Percentiles rank a stretch among this genome's conserved stretches.
Evolutionary conservation across 2,329 filamentous ascomycete genomes (phyloP).

Genomic region (Beauveria sp.): DNA sequence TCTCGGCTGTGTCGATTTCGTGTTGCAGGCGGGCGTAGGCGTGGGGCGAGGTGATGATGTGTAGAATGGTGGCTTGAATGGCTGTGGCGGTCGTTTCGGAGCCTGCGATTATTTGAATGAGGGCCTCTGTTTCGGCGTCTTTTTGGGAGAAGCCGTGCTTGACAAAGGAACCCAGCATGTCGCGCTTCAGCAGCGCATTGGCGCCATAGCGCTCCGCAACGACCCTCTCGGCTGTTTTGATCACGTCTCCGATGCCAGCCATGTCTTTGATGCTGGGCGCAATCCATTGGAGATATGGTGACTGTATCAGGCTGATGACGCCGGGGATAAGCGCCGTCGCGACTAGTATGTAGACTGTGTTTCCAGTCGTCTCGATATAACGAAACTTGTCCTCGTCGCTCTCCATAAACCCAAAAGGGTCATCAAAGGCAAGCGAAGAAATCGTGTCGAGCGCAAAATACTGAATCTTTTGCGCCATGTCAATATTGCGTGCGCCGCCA

Average conservation of each 20-base stretch:
- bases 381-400: conserved; percentile 37
- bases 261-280: conserved; percentile 23
- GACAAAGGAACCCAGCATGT: conserved; percentile 33
- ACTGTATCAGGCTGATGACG: conserved; percentile 31
- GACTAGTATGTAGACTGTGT: conserved; percentile 35
- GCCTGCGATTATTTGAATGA: conserved; percentile 34
- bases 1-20: conserved; percentile 30
- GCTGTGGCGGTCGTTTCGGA: conserved; percentile 44
- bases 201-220: conserved; percentile 23
- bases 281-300: conserved; percentile 30
- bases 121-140: conserved; percentile 32
- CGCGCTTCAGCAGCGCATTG: conserved; percentile 20
- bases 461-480: conserved; percentile 42
- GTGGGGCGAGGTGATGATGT: conserved; percentile 37
- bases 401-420: conserved; percentile 38
- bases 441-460: conserved; percentile 51
- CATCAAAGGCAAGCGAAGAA: conserved; percentile 41
- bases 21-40: conserved; percentile 33
- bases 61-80: conserved; percentile 39
- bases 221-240: conserved; percentile 23
- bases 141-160: conserved; percentile 26
- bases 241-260: conserved; percentile 24
- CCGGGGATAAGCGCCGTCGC: conserved; percentile 35
- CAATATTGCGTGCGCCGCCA: conserved; percentile 15
- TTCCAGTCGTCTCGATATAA: conserved; percentile 35